These are phyloP conservation scores for Populus davidiana DNA, from an alignment of 345 rosid species.

Conservation along the genomic window DNA sequence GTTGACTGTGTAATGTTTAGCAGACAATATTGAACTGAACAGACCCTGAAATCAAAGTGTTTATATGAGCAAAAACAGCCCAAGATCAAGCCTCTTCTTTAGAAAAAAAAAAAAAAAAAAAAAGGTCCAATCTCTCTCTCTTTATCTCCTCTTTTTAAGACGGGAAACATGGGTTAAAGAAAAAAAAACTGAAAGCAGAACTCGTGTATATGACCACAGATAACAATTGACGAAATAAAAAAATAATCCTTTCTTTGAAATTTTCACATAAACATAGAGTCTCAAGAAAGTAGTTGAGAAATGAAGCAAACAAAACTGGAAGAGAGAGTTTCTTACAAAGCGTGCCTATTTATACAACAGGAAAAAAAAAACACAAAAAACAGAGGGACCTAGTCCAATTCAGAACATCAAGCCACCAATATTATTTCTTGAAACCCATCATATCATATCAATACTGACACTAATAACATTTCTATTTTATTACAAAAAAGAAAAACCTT, in stretches of 20 bases:
- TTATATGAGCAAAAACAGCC: neutral
- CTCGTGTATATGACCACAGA: neutral
- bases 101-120: no score
- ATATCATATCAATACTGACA: neutral
- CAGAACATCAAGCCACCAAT: neutral
- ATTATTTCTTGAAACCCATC: neutral
- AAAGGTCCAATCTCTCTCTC: neutral
- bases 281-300: neutral
- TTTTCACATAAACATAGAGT: neutral
- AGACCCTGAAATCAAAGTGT: slow-evolving; percentile 20
- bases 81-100: neutral
- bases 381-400: slow-evolving; percentile 24
- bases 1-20: neutral
- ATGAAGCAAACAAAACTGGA: neutral
- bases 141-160: neutral
- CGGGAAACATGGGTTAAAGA: neutral
- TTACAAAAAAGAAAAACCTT: neutral
- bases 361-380: slow-evolving; percentile 1
- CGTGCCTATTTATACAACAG: slow-evolving; percentile 17
- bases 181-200: neutral
- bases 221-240: neutral
- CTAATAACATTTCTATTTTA: neutral
- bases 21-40: neutral
- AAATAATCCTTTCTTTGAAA: neutral
- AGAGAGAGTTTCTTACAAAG: slow-evolving; percentile 6